Evolutionary conservation across 331 rosid genomes (phyloP), one percentile per base, ranked within the genome.

Genomic region (Malus hybrid): DNA sequence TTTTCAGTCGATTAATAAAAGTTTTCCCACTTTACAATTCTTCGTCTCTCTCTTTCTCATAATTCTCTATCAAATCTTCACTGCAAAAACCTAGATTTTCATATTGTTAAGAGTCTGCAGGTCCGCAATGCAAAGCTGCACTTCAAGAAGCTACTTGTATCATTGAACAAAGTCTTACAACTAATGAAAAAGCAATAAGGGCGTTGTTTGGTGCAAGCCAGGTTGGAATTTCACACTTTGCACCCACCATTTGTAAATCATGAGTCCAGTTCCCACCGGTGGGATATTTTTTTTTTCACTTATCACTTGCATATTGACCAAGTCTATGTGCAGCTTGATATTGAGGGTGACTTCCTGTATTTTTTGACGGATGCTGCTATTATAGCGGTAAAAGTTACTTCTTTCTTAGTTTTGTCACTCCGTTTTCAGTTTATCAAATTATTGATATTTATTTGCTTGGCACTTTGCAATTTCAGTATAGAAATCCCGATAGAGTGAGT

Each of bases 331-430:
- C 89, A 94, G 99, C 93, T 94, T 65, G 86, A 77, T 75, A 90
- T 28, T 68, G 97, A 94, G 73, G 99, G 97, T 1, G 97, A 94
- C 83, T 94, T 94, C 87, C 48, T 90, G 69, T 94, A 92, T 79
- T 84, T 92, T 74, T 76, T 94, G 73, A 97, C 96, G 11, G 99
- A 90, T 78, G 96, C 97, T 65, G 92, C 93, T 67, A 96, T 64
- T 73, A 77, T 6, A 39, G 97, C 88, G 72, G 99, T 28, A 28
- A 28, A 28, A 28, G 29, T 28, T 28, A 28, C 29, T 28, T 28
- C 29, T 28, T 28, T 28, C 29, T 1, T 28, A 28, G 29, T 28
- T 28, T 28, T 28, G 29, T 28, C 29, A 2, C 29, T 28, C 29
- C 29, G 29, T 28, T 28, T 28, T 22, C 11, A 62, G 72, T 29